Percentiles rank a stretch among this genome's conserved stretches.
Evolutionary conservation across 176 grass and related monocot genomes (phyloP).

Genomic region (Rhynchospora tenuis): DNA sequence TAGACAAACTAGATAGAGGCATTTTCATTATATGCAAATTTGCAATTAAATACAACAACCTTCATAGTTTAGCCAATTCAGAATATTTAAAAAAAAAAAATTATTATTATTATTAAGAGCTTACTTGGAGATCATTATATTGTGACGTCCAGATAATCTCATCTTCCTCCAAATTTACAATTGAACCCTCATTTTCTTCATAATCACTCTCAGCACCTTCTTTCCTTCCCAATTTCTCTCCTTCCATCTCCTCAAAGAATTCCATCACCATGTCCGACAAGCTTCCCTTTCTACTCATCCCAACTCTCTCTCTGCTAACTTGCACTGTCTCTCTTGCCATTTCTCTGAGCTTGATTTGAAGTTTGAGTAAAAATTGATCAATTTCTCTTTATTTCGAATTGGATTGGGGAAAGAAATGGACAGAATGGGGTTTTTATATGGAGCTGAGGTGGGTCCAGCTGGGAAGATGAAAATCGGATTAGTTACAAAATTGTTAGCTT

Average conservation of each 20-base stretch:
- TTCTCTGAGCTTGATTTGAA: conserved; percentile 12
- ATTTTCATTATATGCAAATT: too few relatives aligned
- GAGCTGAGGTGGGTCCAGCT: conserved; percentile 9
- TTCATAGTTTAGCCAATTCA: background rate
- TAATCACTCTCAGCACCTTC: conserved; percentile 7
- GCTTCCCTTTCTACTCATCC: conserved; percentile 19
- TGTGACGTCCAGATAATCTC: conserved; percentile 21
- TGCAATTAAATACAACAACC: too few relatives aligned
- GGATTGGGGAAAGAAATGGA: background rate
- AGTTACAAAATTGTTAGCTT: conserved; percentile 2
- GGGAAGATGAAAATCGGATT: conserved; percentile 6
- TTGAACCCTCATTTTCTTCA: conserved; percentile 8
- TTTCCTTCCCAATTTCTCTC: background rate
- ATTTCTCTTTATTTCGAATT: background rate
- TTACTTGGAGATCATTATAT: conserved; percentile 31
- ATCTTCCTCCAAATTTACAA: background rate
- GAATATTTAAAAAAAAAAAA: background rate
- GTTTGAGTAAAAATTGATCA: background rate
- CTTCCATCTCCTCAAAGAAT: conserved; percentile 28
- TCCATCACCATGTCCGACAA: conserved; percentile 31
- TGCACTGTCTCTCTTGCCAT: conserved; percentile 10
- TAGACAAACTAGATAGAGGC: too few relatives aligned
- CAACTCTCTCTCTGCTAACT: background rate
- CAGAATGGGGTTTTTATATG: background rate
- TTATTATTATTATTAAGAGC: background rate